Evolutionary conservation across 805 yeast genomes (phyloP).

Genomic region (Geotrichum ghanense): DNA sequence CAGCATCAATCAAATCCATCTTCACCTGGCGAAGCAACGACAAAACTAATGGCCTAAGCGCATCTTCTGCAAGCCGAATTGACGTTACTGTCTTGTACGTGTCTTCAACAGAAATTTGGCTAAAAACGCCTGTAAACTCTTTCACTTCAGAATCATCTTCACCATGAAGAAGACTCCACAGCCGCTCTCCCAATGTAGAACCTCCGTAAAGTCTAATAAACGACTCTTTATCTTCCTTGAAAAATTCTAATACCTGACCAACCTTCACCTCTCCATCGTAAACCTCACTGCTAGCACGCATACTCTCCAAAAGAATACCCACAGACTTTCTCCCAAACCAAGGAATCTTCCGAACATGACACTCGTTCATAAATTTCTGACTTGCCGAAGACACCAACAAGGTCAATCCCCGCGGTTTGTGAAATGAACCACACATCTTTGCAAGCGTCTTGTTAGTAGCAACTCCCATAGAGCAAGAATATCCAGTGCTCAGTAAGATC

Average conservation of each 20-base stretch:
- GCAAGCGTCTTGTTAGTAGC: conserved; percentile 19
- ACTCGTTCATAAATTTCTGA: conserved; percentile 13
- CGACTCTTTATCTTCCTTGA: background rate
- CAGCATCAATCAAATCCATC: conserved; percentile 16
- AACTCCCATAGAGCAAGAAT: conserved; percentile 24
- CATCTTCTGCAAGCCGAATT: conserved; percentile 5
- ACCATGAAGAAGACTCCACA: conserved; percentile 14
- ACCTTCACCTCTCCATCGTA: background rate
- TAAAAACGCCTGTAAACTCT: conserved; percentile 12
- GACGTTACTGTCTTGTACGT: conserved; percentile 11
- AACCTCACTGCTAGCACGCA: background rate
- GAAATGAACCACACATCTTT: conserved; percentile 20
- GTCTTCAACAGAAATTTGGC: conserved; percentile 22
- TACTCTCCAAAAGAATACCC: background rate
- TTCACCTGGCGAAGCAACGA: conserved; percentile 16
- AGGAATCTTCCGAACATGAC: conserved; percentile 15
- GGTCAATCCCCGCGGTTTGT: conserved; percentile 23
- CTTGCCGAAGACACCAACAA: conserved; percentile 17
- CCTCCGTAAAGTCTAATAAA: background rate
- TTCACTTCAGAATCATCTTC: conserved; percentile 9
- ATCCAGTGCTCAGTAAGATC: conserved; percentile 17
- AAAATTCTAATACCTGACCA: conserved; percentile 1
- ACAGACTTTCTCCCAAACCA: conserved; percentile 20
- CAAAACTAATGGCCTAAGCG: conserved; percentile 9
- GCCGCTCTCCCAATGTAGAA: background rate